Conservation (phyloP, 2,329 filamentous ascomycete species). For the Epichloe festucae region DNA sequence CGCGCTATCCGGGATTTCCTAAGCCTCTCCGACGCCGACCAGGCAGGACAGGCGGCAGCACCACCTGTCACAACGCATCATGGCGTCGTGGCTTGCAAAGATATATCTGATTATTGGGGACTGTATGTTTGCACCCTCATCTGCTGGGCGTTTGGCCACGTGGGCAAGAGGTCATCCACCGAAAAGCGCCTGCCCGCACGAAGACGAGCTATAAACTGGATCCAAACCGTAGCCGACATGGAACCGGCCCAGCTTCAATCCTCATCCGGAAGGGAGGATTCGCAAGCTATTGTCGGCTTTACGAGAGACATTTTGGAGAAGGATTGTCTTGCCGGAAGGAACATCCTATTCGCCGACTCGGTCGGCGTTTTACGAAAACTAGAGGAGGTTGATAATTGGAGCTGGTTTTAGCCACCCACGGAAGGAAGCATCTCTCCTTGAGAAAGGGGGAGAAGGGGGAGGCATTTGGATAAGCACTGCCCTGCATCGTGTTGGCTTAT, state of each 20-base stretch:
- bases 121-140: conserved; percentile 45
- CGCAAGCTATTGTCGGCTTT: conserved; percentile 37
- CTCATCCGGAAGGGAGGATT: conserved; percentile 20
- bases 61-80: conserved; percentile 1
- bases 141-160: conserved; percentile 43
- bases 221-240: conserved; percentile 27
- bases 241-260: conserved; percentile 25
- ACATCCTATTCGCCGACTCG: conserved; percentile 39
- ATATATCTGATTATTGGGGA: conserved; percentile 40
- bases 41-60: conserved; percentile 10
- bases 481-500: too few relatives aligned
- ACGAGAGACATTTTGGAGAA: conserved; percentile 32
- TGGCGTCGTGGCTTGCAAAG: conserved; percentile 12
- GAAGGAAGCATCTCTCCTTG: not conserved
- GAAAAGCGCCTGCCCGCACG: conserved; percentile 11
- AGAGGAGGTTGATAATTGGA: conserved; percentile 29
- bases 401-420: conserved; percentile 14
- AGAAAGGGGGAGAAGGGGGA: not conserved
- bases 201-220: conserved; percentile 22
- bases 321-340: conserved; percentile 36
- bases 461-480: not conserved
- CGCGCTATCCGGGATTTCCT: conserved; percentile 36
- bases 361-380: conserved; percentile 38
- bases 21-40: not conserved
- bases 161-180: conserved; percentile 10